phyloP scores from a whole-genome alignment of 2,329 filamentous ascomycete species.

The Colletotrichum viniferum region DNA sequence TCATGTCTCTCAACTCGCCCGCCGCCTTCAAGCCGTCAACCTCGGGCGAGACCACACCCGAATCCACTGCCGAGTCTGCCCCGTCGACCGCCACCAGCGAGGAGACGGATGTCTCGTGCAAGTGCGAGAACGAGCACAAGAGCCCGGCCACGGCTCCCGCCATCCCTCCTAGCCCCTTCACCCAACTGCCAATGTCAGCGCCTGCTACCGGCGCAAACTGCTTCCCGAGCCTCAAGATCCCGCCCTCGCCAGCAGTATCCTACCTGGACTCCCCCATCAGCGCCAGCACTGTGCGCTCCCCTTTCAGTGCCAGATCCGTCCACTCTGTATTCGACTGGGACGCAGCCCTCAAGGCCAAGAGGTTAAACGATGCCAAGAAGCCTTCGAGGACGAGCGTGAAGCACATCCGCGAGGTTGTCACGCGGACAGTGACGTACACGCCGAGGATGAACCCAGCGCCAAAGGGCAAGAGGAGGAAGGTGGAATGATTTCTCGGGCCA shows the following conservation, averaged over 20 bases:
- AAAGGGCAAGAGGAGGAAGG: conserved; percentile 89
- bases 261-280: conserved; percentile 73
- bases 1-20: conserved; percentile 77
- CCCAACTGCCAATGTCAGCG: conserved; percentile 62
- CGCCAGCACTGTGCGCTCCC: conserved; percentile 71
- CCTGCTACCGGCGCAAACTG: conserved; percentile 63
- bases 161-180: conserved; percentile 55
- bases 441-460: conserved; percentile 86
- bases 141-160: conserved; percentile 40
- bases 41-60: conserved; percentile 53
- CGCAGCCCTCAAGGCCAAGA: conserved; percentile 69
- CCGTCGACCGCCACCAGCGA: conserved; percentile 52
- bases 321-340: conserved; percentile 83
- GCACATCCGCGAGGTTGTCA: conserved; percentile 87
- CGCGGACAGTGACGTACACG: conserved; percentile 92
- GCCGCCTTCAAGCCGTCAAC: conserved; percentile 56
- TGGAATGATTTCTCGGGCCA: conserved; percentile 38
- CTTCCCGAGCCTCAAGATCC: conserved; percentile 74
- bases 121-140: conserved; percentile 57
- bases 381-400: conserved; percentile 65
- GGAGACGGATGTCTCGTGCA: conserved; percentile 60
- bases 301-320: conserved; percentile 70
- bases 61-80: conserved; percentile 39
- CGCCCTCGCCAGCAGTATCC: conserved; percentile 74
- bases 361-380: conserved; percentile 63